A percentile compares a stretch with the other conserved stretches of the same genome.
Conservation (phyloP, 192 early-diverging fungal genomes). For the Phlyctochytrium planicorne region DNA sequence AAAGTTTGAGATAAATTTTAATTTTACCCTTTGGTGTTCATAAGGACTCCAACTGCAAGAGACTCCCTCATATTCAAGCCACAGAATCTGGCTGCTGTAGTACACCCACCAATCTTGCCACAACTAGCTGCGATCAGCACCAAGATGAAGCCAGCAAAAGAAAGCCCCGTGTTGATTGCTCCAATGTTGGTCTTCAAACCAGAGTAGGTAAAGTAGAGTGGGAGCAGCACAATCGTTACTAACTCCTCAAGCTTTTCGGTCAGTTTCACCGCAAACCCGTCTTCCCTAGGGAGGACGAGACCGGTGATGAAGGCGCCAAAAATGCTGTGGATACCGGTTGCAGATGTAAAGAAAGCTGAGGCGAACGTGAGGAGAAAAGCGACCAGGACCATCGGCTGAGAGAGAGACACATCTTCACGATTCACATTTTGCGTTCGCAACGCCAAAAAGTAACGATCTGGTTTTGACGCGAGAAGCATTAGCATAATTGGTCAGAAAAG, state of each 20-base stretch:
- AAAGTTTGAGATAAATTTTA: too few species aligned
- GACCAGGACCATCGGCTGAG: conserved; percentile 64
- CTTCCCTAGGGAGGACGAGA: conserved; percentile 83
- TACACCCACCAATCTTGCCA: conserved; percentile 88
- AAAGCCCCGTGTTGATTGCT: conserved; percentile 62
- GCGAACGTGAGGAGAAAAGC: conserved; percentile 70
- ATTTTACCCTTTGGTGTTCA: conserved; percentile 91
- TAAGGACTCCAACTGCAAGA: conserved; percentile 81
- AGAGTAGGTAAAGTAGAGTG: conserved; percentile 91
- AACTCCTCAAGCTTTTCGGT: conserved; percentile 94
- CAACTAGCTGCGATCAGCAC: conserved; percentile 73
- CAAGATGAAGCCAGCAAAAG: conserved; percentile 79
- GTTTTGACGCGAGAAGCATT: too few species aligned
- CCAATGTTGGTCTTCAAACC: conserved; percentile 88
- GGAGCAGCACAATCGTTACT: conserved; percentile 80
- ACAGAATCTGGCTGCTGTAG: conserved; percentile 42
- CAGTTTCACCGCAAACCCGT: conserved; percentile 80
- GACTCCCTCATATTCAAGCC: conserved; percentile 88
- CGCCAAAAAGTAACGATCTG: not conserved
- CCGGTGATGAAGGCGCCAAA: conserved; percentile 92
- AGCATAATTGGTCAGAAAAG: too few species aligned
- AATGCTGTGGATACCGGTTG: conserved; percentile 88
- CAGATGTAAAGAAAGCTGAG: conserved; percentile 61
- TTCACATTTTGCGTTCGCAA: conserved; percentile 25
- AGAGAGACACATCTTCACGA: conserved; percentile 20